Conservation (phyloP, 257 asterid genomes). For the Apocynum venetum region DNA sequence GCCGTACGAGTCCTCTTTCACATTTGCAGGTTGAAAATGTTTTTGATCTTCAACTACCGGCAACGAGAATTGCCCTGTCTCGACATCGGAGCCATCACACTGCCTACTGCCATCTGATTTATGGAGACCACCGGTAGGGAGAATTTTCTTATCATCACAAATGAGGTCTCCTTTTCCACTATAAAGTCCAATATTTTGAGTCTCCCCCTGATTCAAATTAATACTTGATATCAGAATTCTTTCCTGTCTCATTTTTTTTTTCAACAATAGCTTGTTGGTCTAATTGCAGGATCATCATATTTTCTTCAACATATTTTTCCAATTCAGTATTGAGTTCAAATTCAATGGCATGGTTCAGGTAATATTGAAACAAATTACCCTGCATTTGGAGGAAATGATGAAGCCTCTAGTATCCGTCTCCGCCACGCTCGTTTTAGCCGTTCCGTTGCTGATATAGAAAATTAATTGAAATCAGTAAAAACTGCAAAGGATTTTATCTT, state of each 20-base stretch:
- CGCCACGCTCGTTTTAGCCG: slow-evolving; percentile 1
- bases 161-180: slow-evolving; percentile 13
- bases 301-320: not conserved
- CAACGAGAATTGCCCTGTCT: not conserved
- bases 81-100: not conserved
- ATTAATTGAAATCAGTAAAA: not conserved
- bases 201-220: slow-evolving; percentile 38
- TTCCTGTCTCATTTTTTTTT: not conserved
- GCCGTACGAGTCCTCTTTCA: not conserved
- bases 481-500: not conserved
- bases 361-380: slow-evolving; percentile 23
- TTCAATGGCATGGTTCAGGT: not conserved
- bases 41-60: not conserved
- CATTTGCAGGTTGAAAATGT: not conserved
- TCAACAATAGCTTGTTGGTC: not conserved
- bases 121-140: not conserved
- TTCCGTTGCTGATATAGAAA: slow-evolving; percentile 14
- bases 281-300: not conserved
- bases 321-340: not conserved
- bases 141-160: not conserved
- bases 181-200: slow-evolving; percentile 16
- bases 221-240: not conserved
- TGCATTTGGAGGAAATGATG: slow-evolving; percentile 8
- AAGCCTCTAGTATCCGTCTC: not conserved
- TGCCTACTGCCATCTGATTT: not conserved